Conservation (phyloP, 495 filamentous ascomycete species). For the Aspergillus sclerotiicarbonarius region DNA sequence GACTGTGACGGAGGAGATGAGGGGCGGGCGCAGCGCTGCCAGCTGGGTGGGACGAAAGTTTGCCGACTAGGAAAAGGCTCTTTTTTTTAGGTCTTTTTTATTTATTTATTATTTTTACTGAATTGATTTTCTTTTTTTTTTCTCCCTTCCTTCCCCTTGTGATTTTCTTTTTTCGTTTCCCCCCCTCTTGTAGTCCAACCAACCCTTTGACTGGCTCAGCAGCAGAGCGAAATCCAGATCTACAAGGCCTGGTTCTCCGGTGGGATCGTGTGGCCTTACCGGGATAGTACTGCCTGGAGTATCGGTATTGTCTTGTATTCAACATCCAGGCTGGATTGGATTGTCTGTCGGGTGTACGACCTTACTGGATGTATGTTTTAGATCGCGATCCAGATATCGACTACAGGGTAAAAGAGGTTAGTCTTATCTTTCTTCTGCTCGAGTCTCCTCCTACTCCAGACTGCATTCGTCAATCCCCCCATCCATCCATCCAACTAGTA, state of each 20-base stretch:
- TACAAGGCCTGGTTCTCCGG: conserved; percentile 14
- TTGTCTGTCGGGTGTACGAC: conserved; percentile 5
- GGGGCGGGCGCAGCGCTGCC: conserved; percentile 24
- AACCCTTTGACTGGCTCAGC: conserved; percentile 9
- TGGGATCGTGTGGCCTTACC: conserved; percentile 11
- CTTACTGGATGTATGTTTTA: conserved; percentile 7
- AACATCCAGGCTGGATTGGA: neutral
- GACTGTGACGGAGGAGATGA: conserved; percentile 18
- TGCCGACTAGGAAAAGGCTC: conserved; percentile 12
- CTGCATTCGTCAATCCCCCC: neutral
- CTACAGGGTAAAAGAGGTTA: neutral
- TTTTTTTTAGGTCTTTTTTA: conserved; percentile 2
- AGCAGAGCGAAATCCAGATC: conserved; percentile 6
- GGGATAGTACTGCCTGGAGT: neutral
- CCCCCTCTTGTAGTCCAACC: neutral
- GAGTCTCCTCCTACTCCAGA: neutral
- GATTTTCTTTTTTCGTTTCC: conserved; percentile 2
- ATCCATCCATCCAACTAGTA: neutral
- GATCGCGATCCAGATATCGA: neutral
- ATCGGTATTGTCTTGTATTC: neutral
- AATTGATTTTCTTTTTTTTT: conserved; percentile 1
- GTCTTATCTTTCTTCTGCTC: too few relatives aligned
- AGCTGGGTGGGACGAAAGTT: conserved; percentile 24
- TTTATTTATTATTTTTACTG: neutral
- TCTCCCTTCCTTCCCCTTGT: conserved; percentile 7